phyloP scores from a whole-genome alignment of 257 asterid species.

The Penstemon eatonii region DNA sequence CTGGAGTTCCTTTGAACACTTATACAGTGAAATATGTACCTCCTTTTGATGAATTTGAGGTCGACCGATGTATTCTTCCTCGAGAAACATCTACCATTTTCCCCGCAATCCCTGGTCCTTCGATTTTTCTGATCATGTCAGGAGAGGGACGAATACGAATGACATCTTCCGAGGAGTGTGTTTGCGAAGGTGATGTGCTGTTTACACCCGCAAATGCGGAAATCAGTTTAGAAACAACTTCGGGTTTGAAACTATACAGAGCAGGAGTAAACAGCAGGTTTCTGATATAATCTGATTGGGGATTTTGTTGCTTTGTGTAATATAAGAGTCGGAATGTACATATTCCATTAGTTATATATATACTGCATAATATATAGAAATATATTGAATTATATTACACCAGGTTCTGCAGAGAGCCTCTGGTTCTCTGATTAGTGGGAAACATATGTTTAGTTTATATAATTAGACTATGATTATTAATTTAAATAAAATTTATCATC shows the following conservation, averaged over 20 bases:
- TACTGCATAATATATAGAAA: no score
- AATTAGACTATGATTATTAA: no score
- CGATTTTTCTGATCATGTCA: conserved; percentile 52
- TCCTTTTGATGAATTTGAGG: conserved; percentile 94
- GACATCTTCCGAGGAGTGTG: conserved; percentile 32
- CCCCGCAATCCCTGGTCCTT: conserved; percentile 68
- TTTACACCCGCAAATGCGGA: conserved; percentile 64
- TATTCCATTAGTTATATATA: no score
- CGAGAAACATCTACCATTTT: conserved; percentile 43
- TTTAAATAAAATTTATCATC: no score
- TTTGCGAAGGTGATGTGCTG: conserved; percentile 70
- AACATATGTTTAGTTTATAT: no score
- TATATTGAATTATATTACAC: no score
- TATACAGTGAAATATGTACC: conserved; percentile 65
- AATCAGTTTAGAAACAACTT: conserved; percentile 40
- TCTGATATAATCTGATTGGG: conserved; percentile 21
- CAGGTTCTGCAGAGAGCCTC: no score
- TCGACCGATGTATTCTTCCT: conserved; percentile 77
- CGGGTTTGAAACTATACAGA: conserved; percentile 61
- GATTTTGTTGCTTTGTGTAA: no score
- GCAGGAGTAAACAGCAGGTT: conserved; percentile 84
- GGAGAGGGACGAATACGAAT: conserved; percentile 62
- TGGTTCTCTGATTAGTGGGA: no score
- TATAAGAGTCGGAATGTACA: no score
- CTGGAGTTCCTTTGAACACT: conserved; percentile 56